Base-by-base conservation (phyloP, 2,329 filamentous ascomycete genomes). In the Claviceps capensis region DNA sequence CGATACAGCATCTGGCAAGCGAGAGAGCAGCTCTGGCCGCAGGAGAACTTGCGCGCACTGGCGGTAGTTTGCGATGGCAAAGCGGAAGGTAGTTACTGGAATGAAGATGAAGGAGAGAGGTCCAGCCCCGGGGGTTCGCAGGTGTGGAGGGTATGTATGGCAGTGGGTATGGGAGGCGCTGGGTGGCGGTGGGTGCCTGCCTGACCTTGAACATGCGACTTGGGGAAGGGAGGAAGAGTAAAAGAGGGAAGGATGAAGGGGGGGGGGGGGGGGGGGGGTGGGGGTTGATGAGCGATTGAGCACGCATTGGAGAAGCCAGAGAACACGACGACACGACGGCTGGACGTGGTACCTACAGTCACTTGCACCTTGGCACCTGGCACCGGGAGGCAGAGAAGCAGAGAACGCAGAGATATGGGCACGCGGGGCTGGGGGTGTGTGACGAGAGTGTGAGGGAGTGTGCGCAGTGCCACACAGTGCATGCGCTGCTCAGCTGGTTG, bases 51-150 rank as follows among this genome's bases (percentile, higher is more conserved):
- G 45, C 43, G 55, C 53, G 58, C 53, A 57, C 53, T 56, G 54
- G 54, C 54, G 55, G 56, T 54, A 60, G 5, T 48, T 34, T 34
- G 49, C 41, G 52, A 52, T 42, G n/a, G 49, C 59, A 63, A 63
- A 66, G 62, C 30, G 56, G 65, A 65, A 58, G 55, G 65, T 11
- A 34, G 30, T 34, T 11, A 67, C 61, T 62, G 61, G 60, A 62
- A 54, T 49, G 52, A 56, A 57, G 60, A 59, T 55, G 60, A 56
- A 56, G 55, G 55, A 57, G 58, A 59, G 58, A 59, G 56, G 57
- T 57, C 58, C 30, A 56, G 57, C 58, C 58, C 57, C 47, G 47
- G 50, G 50, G 51, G 53, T 41, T 51, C 13, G 19, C 41, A 40
- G 48, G 50, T 47, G 54, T 48, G 49, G 52, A 48, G 51, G 53